These are phyloP conservation scores for Fraxinus paxiana DNA, from an alignment of 305 asterid genomes.

Conservation along the genomic window DNA sequence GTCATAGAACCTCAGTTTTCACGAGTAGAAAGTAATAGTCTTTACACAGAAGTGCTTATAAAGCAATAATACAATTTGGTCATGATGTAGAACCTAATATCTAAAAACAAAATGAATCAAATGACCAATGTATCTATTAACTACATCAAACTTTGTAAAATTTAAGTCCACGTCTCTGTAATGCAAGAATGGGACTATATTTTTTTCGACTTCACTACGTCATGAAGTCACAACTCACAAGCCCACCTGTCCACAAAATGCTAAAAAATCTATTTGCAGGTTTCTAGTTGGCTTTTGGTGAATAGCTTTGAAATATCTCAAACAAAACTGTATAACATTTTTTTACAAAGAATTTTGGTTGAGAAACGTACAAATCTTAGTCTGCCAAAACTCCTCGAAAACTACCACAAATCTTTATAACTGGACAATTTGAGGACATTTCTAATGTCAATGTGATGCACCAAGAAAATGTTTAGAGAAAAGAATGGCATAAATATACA, in stretches of 20 bases:
- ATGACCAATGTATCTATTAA: background rate
- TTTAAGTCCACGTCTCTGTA: background rate
- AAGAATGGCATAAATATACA: background rate
- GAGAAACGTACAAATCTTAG: background rate
- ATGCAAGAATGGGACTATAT: background rate
- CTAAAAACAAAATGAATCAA: background rate
- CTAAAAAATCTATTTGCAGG: background rate
- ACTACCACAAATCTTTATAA: background rate
- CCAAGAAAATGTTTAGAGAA: background rate
- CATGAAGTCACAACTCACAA: background rate
- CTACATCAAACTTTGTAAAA: slow-evolving; percentile 1
- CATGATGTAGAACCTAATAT: background rate
- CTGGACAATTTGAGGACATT: background rate
- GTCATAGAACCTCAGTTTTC: slow-evolving; percentile 13
- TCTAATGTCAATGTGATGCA: background rate
- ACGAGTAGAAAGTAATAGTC: background rate
- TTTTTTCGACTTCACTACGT: background rate
- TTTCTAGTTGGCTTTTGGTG: background rate
- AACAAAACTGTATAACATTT: background rate
- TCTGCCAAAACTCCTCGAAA: background rate
- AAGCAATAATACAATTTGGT: background rate
- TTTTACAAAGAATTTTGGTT: background rate
- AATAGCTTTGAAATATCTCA: background rate
- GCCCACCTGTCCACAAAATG: background rate
- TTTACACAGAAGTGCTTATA: slow-evolving; percentile 1